Evolutionary conservation across 2,329 filamentous ascomycete genomes (phyloP).

Genomic region (Epichloe elymi): DNA sequence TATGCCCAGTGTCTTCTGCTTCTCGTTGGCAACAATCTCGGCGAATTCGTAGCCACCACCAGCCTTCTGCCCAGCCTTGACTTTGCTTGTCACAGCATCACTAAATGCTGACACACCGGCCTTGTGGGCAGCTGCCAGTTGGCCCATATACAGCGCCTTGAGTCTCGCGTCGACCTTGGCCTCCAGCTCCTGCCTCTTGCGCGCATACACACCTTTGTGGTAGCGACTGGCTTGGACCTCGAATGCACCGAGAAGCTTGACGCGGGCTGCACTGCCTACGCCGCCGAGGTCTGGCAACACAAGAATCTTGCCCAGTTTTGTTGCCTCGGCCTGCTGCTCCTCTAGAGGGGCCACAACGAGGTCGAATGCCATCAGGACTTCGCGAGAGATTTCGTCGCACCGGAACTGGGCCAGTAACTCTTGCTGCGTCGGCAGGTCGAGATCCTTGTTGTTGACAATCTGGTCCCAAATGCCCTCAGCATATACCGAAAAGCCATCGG

Average conservation of each 20-base stretch:
- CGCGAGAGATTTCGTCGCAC: constrained; percentile 89
- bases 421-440: constrained; percentile 93
- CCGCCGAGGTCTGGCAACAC: constrained; percentile 65
- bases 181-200: constrained; percentile 76
- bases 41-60: constrained; percentile 88
- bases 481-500: constrained; percentile 91
- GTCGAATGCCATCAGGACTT: constrained; percentile 78
- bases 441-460: constrained; percentile 96
- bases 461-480: constrained; percentile 95
- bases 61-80: constrained; percentile 88
- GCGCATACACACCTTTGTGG: constrained; percentile 86
- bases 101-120: constrained; percentile 71
- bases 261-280: constrained; percentile 58
- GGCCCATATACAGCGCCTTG: constrained; percentile 78
- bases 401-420: constrained; percentile 93
- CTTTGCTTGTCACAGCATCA: constrained; percentile 71
- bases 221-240: constrained; percentile 85
- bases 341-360: constrained; percentile 71
- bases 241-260: constrained; percentile 68
- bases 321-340: constrained; percentile 65
- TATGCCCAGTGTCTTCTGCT: constrained; percentile 56
- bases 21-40: constrained; percentile 77
- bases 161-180: constrained; percentile 77
- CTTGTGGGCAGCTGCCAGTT: constrained; percentile 81
- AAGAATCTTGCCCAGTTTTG: constrained; percentile 56